A percentile compares a stretch with the other conserved stretches of the same genome.
These are phyloP conservation scores for Chloris gayana DNA, from an alignment of 176 grass and related monocot genomes.

Conservation along the genomic window DNA sequence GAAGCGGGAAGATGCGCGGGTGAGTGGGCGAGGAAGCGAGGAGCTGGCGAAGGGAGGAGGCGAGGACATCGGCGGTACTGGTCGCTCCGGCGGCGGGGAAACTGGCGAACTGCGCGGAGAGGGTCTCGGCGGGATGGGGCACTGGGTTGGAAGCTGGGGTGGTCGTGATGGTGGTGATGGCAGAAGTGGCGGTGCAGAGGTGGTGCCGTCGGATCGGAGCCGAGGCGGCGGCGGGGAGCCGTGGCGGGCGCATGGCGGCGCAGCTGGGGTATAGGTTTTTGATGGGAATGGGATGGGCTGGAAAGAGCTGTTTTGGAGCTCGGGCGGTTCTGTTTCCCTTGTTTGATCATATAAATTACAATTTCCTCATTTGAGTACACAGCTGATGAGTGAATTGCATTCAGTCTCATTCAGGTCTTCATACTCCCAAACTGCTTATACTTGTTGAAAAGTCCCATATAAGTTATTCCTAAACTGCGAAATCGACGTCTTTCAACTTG, in stretches of 20 bases:
- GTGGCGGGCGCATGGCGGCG: conserved; percentile 36
- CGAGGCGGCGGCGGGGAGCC: conserved; percentile 21
- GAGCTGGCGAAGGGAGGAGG: conserved; percentile 39
- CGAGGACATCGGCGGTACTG: conserved; percentile 35
- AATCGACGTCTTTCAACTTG: no score
- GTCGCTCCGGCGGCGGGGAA: neutral
- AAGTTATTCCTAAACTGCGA: no score
- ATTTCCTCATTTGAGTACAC: neutral
- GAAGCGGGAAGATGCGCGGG: conserved; percentile 29
- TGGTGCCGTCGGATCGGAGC: conserved; percentile 17
- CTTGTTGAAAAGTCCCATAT: no score
- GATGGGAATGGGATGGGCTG: no score
- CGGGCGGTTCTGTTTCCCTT: no score
- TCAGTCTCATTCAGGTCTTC: no score
- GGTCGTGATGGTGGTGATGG: neutral
- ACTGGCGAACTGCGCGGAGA: conserved; percentile 27
- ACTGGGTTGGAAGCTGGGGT: neutral
- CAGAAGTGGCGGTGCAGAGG: conserved; percentile 15
- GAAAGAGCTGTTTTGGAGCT: no score
- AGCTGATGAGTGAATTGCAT: no score
- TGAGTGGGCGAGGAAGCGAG: conserved; percentile 31
- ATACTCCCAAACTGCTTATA: no score
- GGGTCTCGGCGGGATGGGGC: conserved; percentile 5
- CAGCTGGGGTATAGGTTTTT: neutral
- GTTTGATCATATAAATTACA: neutral